These are phyloP conservation scores for Seiridium cupressi DNA, from an alignment of 2,329 filamentous ascomycete species.

Conservation along the genomic window DNA sequence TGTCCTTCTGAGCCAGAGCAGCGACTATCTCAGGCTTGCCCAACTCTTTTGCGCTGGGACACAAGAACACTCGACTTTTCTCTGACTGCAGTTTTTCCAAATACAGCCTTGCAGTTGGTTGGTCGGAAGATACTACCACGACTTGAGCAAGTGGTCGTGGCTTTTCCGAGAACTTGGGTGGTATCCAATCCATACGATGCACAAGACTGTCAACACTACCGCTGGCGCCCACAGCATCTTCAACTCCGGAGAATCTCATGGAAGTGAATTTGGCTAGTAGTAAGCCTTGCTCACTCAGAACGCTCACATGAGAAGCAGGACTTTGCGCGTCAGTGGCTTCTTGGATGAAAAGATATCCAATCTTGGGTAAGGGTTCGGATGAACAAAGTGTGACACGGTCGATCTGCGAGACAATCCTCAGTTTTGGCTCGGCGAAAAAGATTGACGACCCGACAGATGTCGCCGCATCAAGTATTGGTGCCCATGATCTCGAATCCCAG, in stretches of 20 bases:
- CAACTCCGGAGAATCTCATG: conserved; percentile 39
- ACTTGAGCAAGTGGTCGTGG: conserved; percentile 17
- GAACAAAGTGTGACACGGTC: neutral
- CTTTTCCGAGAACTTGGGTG: conserved; percentile 29
- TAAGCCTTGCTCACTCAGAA: conserved; percentile 18
- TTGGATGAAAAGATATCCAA: conserved; percentile 31
- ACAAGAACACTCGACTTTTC: neutral
- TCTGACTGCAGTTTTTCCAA: neutral
- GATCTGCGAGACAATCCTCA: conserved; percentile 29
- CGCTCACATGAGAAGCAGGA: conserved; percentile 26
- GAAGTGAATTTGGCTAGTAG: conserved; percentile 26
- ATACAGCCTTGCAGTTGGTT: conserved; percentile 16
- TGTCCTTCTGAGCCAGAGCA: neutral
- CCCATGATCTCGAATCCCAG: conserved; percentile 27
- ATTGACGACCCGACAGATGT: conserved; percentile 39
- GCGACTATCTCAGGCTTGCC: neutral
- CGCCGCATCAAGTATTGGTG: conserved; percentile 38
- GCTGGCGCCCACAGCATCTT: conserved; percentile 20
- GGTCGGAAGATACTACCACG: conserved; percentile 23
- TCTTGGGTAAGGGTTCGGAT: conserved; percentile 26
- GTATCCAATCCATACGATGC: conserved; percentile 35
- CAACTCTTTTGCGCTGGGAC: neutral
- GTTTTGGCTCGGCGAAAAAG: conserved; percentile 31
- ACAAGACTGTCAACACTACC: conserved; percentile 27
- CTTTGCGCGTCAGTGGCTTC: conserved; percentile 22